Evolutionary conservation across 2,329 filamentous ascomycete genomes (phyloP).

Genomic region (Ophiocordyceps camponoti-floridani): DNA sequence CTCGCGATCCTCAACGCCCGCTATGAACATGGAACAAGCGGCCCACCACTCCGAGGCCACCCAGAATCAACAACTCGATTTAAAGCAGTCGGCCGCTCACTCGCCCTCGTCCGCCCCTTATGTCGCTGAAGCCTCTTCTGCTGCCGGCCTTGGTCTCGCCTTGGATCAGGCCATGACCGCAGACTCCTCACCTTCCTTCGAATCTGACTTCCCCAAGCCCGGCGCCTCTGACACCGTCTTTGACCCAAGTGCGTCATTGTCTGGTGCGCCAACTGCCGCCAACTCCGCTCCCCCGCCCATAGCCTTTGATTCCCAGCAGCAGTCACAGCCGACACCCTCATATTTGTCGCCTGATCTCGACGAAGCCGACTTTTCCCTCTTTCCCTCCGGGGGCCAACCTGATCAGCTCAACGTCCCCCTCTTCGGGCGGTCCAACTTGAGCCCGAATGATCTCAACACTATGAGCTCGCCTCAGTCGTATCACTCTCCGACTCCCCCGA

Average conservation of each 20-base stretch:
- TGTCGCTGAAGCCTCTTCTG: conserved; percentile 25
- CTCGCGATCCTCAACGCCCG: conserved; percentile 11
- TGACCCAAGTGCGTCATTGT: conserved; percentile 24
- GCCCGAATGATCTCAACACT: conserved; percentile 27
- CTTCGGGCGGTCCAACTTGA: conserved; percentile 31
- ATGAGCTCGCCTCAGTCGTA: conserved; percentile 38
- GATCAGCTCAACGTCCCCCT: conserved; percentile 44
- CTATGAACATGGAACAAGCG: conserved; percentile 23
- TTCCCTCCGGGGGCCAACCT: conserved; percentile 31
- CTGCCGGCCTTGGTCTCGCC: conserved; percentile 38
- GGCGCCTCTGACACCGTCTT: conserved; percentile 18
- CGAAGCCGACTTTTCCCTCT: conserved; percentile 45
- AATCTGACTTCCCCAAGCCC: conserved; percentile 26
- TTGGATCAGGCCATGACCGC: conserved; percentile 29
- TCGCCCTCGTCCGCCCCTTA: conserved; percentile 44
- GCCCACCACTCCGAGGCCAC: conserved; percentile 25
- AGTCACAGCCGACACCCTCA: conserved; percentile 17
- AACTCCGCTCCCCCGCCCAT: conserved; percentile 20
- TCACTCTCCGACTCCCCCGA: conserved; percentile 37
- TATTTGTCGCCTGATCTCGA: conserved; percentile 34
- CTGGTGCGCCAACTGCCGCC: conserved; percentile 11
- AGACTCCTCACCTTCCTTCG: conserved; percentile 23
- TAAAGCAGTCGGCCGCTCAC: conserved; percentile 40
- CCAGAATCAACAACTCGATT: conserved; percentile 30
- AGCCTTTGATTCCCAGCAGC: conserved; percentile 22